Conservation (phyloP, 352 stramenopile genomes). For the Pythium coloratum region DNA sequence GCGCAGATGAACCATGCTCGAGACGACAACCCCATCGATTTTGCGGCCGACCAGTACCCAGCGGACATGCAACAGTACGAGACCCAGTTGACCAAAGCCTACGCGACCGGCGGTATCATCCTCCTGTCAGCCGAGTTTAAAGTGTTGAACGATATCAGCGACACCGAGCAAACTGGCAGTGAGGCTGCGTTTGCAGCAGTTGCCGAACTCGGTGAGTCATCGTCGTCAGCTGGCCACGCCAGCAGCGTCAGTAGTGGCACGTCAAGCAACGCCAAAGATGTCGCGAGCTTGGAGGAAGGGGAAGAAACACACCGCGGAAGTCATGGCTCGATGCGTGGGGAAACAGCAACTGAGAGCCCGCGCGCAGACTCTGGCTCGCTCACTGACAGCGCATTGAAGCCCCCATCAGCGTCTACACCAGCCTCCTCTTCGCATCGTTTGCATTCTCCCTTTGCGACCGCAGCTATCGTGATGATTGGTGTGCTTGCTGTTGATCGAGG, state of each 20-base stretch:
- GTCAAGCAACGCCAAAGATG: not conserved
- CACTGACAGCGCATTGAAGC: not conserved
- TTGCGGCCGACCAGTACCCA: not conserved
- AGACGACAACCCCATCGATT: slow-evolving; percentile 13
- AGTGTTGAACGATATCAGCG: slow-evolving; percentile 12
- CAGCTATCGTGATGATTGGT: not conserved
- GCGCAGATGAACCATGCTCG: slow-evolving; percentile 12
- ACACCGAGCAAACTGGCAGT: slow-evolving; percentile 10
- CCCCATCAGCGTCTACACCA: not conserved
- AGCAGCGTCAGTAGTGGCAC: not conserved
- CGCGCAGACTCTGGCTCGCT: not conserved
- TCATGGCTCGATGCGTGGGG: not conserved
- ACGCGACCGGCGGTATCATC: slow-evolving; percentile 14
- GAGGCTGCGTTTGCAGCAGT: slow-evolving; percentile 15
- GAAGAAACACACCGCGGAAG: not conserved
- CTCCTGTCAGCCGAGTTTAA: slow-evolving; percentile 13
- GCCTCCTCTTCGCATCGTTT: not conserved
- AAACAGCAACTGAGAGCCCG: not conserved
- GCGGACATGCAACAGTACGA: slow-evolving; percentile 21
- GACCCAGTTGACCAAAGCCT: slow-evolving; percentile 15
- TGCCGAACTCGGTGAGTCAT: slow-evolving; percentile 2
- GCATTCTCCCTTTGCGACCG: not conserved
- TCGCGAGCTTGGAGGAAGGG: not conserved
- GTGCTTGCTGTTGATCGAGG: not conserved
- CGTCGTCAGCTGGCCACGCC: not conserved